Evolutionary conservation across 768 basidiomycete species (phyloP).

Genomic region (Obba rivulosa): DNA sequence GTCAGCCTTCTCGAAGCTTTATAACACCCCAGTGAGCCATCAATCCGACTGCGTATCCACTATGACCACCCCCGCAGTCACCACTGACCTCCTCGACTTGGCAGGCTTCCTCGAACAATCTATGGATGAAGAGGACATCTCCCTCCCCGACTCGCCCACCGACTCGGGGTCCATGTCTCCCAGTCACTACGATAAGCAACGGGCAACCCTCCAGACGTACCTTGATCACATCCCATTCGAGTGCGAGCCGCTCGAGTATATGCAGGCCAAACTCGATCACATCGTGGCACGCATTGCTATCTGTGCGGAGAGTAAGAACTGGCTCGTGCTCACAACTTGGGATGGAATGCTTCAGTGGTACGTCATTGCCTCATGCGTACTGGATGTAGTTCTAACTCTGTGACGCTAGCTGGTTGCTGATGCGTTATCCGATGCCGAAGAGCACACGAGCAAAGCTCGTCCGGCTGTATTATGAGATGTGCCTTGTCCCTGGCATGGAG

Average conservation of each 20-base stretch:
- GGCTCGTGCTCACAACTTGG: constrained; percentile 71
- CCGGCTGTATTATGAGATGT: constrained; percentile 74
- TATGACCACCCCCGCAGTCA: constrained; percentile 7
- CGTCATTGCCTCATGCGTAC: constrained; percentile 13
- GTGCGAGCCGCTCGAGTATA: constrained; percentile 65
- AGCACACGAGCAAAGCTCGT: constrained; percentile 68
- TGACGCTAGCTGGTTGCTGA: constrained; percentile 61
- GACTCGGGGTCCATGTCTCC: constrained; percentile 24
- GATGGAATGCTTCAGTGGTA: constrained; percentile 78
- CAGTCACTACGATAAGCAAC: constrained; percentile 47
- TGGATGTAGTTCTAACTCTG: not conserved
- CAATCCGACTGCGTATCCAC: not conserved
- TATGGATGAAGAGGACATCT: constrained; percentile 61
- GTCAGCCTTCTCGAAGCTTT: constrained; percentile 14
- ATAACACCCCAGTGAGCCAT: constrained; percentile 12
- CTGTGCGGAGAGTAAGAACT: constrained; percentile 71
- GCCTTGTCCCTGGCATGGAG: constrained; percentile 70
- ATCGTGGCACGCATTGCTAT: constrained; percentile 66
- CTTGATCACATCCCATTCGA: constrained; percentile 66
- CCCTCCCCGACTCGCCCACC: constrained; percentile 38
- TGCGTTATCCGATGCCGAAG: constrained; percentile 75
- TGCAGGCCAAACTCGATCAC: constrained; percentile 62
- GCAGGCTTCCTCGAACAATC: constrained; percentile 2
- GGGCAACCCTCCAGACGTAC: constrained; percentile 57
- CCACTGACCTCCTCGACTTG: constrained; percentile 6